Base-by-base conservation (phyloP, 768 basidiomycete species). In the Boletus rubescentipes region DNA sequence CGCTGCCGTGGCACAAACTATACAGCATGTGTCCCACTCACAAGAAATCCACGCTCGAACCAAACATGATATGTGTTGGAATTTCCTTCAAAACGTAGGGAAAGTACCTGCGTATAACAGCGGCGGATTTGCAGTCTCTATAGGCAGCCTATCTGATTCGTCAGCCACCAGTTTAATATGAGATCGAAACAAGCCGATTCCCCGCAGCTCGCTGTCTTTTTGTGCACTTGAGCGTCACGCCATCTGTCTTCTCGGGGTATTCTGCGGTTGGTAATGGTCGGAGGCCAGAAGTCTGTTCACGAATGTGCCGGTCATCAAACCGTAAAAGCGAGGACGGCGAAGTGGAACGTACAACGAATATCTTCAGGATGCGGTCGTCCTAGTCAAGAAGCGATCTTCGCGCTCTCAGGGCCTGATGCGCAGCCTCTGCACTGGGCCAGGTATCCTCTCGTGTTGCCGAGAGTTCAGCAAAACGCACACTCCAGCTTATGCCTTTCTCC, bases 181-280 rank as follows among this genome's bases (percentile, higher is more conserved):
- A 26, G 6, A 26, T 26, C 26, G 6, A 26, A 26, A 26, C 26
- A 26, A 26, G 26, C 26, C 26, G 26, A 26, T 26, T 26, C 26
- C 6, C 26, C 26, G 6, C 26, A 26, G 26, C 26, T 26, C 6
- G 26, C 26, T 26, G 57, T 18, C 30, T 54, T 4, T 5, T 54
- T 5, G 49, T 54, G 12, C 45, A 51, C 15, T 55, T 55, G 21
- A 58, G 46, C 9, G 56, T 53, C 20, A 57, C 56, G 2, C 56
- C 56, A 2, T 46, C 20, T 10, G 21, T 31, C 4, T 2, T 30
- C 5, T 57, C 43, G 2, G 52, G 47, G 4, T 57, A 49, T n/a
- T 57, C 52, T 2, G 29, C 38, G 11, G 56, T 53, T 1, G 52
- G 56, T 23, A 53, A 35, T 6, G 55, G 30, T 26, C 43, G 49